phyloP scores from a whole-genome alignment of 106 monocot species.

The Platanthera guangdongensis region DNA sequence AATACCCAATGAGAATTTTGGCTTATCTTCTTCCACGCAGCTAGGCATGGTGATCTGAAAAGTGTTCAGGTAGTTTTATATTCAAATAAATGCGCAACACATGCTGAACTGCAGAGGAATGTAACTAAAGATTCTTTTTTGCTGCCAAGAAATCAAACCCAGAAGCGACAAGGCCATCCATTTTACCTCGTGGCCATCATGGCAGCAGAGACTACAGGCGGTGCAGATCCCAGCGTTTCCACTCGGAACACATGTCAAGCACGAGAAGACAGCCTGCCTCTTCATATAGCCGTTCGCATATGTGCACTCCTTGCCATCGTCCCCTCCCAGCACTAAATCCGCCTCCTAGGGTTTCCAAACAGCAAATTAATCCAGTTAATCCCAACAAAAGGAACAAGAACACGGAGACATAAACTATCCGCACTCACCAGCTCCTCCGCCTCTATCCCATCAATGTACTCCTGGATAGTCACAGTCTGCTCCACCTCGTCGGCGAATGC shows the following conservation, averaged over 20 bases:
- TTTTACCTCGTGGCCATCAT: conserved; percentile 91
- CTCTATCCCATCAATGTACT: conserved; percentile 82
- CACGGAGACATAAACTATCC: not conserved
- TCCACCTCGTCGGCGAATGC: conserved; percentile 77
- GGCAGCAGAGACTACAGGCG: conserved; percentile 84
- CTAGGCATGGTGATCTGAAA: not conserved
- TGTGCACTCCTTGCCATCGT: conserved; percentile 94
- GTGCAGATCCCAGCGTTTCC: conserved; percentile 90
- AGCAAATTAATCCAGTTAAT: not conserved
- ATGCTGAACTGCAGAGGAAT: not conserved
- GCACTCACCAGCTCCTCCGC: conserved; percentile 67
- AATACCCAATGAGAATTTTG: too few species aligned
- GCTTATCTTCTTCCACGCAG: not conserved
- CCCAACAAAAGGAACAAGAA: not conserved
- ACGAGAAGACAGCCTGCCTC: conserved; percentile 94
- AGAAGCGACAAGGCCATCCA: not conserved
- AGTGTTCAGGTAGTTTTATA: not conserved
- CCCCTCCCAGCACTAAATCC: conserved; percentile 94
- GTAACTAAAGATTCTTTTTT: not conserved
- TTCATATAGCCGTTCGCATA: conserved; percentile 83
- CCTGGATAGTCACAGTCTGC: conserved; percentile 61
- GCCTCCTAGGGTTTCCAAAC: conserved; percentile 64
- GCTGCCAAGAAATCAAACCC: not conserved
- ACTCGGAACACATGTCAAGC: conserved; percentile 77
- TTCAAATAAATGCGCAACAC: not conserved